Evolutionary conservation across 495 filamentous ascomycete genomes (phyloP), one percentile per base, ranked within the genome.

Genomic region (Hypoxylon trugodes): DNA sequence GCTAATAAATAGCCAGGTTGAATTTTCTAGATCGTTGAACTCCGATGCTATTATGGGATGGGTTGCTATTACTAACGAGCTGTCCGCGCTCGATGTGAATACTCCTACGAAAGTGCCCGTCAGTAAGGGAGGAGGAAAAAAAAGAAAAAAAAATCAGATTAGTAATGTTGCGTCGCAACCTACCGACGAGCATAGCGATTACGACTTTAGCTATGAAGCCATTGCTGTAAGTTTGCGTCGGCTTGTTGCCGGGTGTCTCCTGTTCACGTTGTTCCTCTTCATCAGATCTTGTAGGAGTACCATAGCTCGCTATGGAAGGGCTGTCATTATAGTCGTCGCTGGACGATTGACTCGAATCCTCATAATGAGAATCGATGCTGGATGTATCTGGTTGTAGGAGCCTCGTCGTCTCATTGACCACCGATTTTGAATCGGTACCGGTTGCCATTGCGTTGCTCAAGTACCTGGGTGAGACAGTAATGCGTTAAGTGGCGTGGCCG

Each of bases 1-100:
- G 38, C 80, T 82, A 4, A 86, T 87, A 7, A 88, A 82, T n/a
- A 91, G 68, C 89, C 88, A 91, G 51, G 77, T 86, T 1, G 85
- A 86, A 57, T 84, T 77, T 6, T 77, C 77, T 7, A 90, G 66
- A 25, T 76, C 77, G 58, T 85, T 75, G 71, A 90, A 90, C 53
- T 90, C 84, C 28, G 89, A 91, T 0, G 88, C 84, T 28, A 91
- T 86, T 30, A 72, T 76, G 6, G 80, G 80, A 30, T 87, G 81
- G 0, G 86, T 86, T 0, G 88, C 87, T 46, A 90, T 74, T 0
- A 90, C 77, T 0, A 91, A 77, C 1, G 86, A 86, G 0, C 73
- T 72, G 68, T 91, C 89, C 16, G 84, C 79, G 61, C 87, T 84
- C 10, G 81, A 83, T 15, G 89, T 82, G 46, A 90, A 89, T 37